Percentiles rank a stretch among this genome's conserved stretches.
phyloP scores from a whole-genome alignment of 106 monocot genomes.

The Dioscorea alata region DNA sequence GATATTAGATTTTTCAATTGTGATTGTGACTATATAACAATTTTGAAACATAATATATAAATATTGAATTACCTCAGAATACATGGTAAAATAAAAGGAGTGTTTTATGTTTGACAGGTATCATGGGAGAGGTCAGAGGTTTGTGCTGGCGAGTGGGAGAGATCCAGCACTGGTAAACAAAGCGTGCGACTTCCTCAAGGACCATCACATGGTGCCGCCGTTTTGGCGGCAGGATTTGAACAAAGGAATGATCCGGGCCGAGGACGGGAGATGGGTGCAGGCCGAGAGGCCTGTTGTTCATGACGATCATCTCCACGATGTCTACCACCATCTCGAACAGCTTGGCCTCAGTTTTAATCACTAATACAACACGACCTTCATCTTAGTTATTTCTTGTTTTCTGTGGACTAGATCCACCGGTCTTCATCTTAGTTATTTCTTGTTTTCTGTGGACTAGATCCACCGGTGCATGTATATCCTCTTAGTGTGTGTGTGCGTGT shows the following conservation, averaged over 20 bases:
- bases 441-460: no score
- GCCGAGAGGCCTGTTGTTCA: conserved; percentile 35
- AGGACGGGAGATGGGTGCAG: conserved; percentile 58
- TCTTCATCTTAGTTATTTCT: no score
- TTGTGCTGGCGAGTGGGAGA: conserved; percentile 44
- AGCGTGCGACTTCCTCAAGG: conserved; percentile 60
- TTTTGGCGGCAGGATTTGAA: conserved; percentile 81
- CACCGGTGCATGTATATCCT: no score
- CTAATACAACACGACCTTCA: not conserved
- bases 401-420: no score
- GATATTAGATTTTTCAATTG: no score
- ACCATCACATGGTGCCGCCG: conserved; percentile 72
- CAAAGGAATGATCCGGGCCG: conserved; percentile 58
- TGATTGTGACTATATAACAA: no score
- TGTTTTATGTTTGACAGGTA: conserved; percentile 19
- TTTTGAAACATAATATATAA: no score
- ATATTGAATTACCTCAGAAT: no score
- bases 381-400: no score
- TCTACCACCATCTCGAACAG: conserved; percentile 35
- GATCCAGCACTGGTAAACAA: conserved; percentile 91
- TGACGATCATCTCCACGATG: conserved; percentile 54
- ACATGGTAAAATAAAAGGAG: no score
- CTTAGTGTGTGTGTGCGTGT: no score
- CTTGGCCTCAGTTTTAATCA: conserved; percentile 23
- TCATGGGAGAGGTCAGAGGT: conserved; percentile 51